Conservation (phyloP, 2,329 filamentous ascomycete species). For the Penicillium polonicum region DNA sequence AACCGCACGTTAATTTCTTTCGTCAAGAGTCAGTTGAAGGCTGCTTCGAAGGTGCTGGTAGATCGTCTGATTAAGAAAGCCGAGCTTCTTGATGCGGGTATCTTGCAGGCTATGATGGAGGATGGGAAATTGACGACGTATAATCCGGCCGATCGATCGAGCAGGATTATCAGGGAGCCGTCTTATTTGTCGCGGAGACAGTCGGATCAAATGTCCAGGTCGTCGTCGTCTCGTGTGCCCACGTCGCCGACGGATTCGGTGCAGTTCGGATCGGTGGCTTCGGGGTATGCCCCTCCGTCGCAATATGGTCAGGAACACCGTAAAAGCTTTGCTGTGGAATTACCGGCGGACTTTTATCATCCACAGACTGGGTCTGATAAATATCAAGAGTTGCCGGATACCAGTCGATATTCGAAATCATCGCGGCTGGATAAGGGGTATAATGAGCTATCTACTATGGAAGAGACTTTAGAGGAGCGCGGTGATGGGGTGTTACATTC, state of each 20-base stretch:
- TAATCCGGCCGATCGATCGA: slow-evolving; percentile 20
- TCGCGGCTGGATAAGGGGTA: neutral
- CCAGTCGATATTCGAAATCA: neutral
- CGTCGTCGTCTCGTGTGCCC: neutral
- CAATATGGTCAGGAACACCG: neutral
- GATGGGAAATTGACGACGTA: slow-evolving; percentile 22
- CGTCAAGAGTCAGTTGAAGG: slow-evolving; percentile 78
- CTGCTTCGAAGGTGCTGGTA: slow-evolving; percentile 69
- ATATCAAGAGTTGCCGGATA: slow-evolving; percentile 5
- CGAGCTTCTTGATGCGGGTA: slow-evolving; percentile 36
- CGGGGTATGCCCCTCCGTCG: neutral
- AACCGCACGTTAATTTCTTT: slow-evolving; percentile 73
- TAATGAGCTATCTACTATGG: neutral
- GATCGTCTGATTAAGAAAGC: slow-evolving; percentile 59
- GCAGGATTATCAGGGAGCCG: neutral
- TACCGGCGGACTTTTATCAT: slow-evolving; percentile 15
- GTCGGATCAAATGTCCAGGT: slow-evolving; percentile 4
- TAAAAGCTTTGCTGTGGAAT: slow-evolving; percentile 10
- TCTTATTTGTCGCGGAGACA: neutral
- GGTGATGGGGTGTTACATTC: neutral
- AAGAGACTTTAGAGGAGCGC: neutral
- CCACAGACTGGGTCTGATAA: neutral
- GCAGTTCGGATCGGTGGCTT: slow-evolving; percentile 1
- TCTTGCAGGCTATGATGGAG: slow-evolving; percentile 19
- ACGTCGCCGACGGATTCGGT: slow-evolving; percentile 3